Evolutionary conservation across 495 filamentous ascomycete genomes (phyloP).

Genomic region (Hapsidospora chrysogenum): DNA sequence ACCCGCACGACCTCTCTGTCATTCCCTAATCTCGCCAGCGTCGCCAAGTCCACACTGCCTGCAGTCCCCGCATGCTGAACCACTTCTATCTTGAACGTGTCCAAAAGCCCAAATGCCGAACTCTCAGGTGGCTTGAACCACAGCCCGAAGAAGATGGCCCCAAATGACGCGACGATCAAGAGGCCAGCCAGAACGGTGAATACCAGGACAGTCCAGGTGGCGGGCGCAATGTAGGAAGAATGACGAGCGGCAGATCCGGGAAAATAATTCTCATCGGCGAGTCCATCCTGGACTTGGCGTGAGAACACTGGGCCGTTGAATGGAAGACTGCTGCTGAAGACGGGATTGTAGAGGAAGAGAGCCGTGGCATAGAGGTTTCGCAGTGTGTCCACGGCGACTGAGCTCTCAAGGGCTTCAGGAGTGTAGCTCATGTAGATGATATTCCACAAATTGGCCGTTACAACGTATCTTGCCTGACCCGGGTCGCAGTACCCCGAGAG

Average conservation of each 20-base stretch:
- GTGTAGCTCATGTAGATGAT: neutral
- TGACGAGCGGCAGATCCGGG: neutral
- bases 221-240: neutral
- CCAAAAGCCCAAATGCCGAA: neutral
- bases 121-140: neutral
- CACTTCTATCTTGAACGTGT: neutral
- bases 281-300: neutral
- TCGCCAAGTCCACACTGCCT: neutral
- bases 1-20: neutral
- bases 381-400: neutral
- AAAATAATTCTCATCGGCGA: neutral
- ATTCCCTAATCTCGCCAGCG: neutral
- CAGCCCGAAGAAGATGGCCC: neutral
- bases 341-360: neutral
- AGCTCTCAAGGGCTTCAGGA: neutral
- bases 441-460: neutral
- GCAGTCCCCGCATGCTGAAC: neutral
- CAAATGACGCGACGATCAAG: neutral
- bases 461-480: neutral
- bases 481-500: neutral
- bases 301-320: neutral
- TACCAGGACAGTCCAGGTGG: neutral
- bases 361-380: neutral
- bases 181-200: neutral
- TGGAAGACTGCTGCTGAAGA: neutral